phyloP scores from a whole-genome alignment of 257 asterid genomes.

The Plantago major region DNA sequence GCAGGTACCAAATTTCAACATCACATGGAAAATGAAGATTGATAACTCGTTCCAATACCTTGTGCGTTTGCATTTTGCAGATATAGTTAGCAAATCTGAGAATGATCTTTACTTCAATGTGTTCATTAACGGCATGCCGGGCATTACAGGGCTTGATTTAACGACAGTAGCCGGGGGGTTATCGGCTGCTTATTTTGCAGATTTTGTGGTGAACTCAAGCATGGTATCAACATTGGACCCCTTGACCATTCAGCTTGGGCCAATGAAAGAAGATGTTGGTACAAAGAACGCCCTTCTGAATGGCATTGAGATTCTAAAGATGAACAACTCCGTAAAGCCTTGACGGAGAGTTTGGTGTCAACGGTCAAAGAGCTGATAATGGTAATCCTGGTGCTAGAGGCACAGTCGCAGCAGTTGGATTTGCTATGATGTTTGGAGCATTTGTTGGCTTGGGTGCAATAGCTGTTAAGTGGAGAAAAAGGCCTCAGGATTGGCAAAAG shows the following conservation, averaged over 20 bases:
- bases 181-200: slow-evolving; percentile 47
- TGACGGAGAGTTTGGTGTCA: slow-evolving; percentile 53
- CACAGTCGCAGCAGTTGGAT: slow-evolving; percentile 79
- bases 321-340: slow-evolving; percentile 63
- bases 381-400: slow-evolving; percentile 28
- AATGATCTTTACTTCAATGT: slow-evolving; percentile 88
- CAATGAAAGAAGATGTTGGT: slow-evolving; percentile 43
- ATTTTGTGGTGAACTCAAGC: slow-evolving; percentile 50
- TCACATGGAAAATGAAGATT: slow-evolving; percentile 64
- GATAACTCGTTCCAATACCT: slow-evolving; percentile 63
- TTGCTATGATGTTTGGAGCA: slow-evolving; percentile 95
- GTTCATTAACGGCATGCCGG: slow-evolving; percentile 60
- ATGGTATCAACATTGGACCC: slow-evolving; percentile 47
- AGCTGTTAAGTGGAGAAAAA: slow-evolving; percentile 90
- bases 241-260: slow-evolving; percentile 48
- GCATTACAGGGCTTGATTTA: slow-evolving; percentile 53
- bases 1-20: slow-evolving; percentile 60
- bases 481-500: slow-evolving; percentile 88
- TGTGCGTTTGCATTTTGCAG: slow-evolving; percentile 78
- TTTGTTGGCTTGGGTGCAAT: slow-evolving; percentile 83
- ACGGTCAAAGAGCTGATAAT: slow-evolving; percentile 27
- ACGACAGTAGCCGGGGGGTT: slow-evolving; percentile 42
- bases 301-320: slow-evolving; percentile 61
- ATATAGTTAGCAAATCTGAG: slow-evolving; percentile 65
- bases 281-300: slow-evolving; percentile 54